Evolutionary conservation across 805 yeast species (phyloP).

Genomic region (Candida maesae): DNA sequence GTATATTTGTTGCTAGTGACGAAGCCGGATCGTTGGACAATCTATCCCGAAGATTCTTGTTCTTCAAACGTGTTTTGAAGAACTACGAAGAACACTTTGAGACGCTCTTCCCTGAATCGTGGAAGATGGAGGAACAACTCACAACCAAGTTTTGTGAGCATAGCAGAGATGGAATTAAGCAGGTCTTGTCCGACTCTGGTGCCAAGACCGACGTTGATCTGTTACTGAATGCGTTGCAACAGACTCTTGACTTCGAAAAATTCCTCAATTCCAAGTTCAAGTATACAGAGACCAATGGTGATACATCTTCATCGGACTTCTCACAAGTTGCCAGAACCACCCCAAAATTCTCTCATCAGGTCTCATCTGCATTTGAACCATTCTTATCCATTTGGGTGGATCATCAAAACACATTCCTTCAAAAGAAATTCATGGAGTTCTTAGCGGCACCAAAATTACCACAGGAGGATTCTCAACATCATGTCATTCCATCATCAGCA

Average conservation of each 20-base stretch:
- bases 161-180: slow-evolving; percentile 64
- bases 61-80: slow-evolving; percentile 67
- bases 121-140: slow-evolving; percentile 67
- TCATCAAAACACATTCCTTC: slow-evolving; percentile 68
- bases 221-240: slow-evolving; percentile 64
- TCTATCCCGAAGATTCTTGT: slow-evolving; percentile 73
- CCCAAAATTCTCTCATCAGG: slow-evolving; percentile 36
- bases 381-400: slow-evolving; percentile 81
- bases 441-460: slow-evolving; percentile 54
- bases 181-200: slow-evolving; percentile 43
- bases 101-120: slow-evolving; percentile 58
- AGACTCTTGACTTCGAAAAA: slow-evolving; percentile 80
- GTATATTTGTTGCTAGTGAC: slow-evolving; percentile 73
- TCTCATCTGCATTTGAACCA: slow-evolving; percentile 77
- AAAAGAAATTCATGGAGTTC: slow-evolving; percentile 60
- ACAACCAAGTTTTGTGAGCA: slow-evolving; percentile 59
- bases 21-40: slow-evolving; percentile 96
- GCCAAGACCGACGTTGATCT: slow-evolving; percentile 53
- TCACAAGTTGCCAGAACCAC: slow-evolving; percentile 15
- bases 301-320: slow-evolving; percentile 10
- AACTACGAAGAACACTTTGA: slow-evolving; percentile 51
- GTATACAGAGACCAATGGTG: slow-evolving; percentile 12
- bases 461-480: slow-evolving; percentile 47
- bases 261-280: slow-evolving; percentile 62
- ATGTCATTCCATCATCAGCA: slow-evolving; percentile 81